phyloP scores from a whole-genome alignment of 2,329 filamentous ascomycete genomes.

The Colletotrichum kahawae region DNA sequence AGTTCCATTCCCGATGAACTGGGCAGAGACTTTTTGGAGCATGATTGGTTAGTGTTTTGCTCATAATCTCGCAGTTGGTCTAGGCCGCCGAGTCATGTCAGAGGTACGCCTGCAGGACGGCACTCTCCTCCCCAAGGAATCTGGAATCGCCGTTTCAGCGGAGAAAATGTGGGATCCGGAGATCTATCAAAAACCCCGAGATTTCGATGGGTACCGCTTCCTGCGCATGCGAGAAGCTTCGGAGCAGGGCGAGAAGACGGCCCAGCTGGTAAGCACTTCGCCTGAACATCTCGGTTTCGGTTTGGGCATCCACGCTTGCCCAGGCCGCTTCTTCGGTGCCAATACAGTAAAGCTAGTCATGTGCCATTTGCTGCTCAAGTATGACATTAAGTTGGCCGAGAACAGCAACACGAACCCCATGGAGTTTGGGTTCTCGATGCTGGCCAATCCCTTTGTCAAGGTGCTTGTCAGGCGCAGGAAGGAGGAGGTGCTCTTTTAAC shows the following conservation, averaged over 20 bases:
- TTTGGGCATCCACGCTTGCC: constrained; percentile 45
- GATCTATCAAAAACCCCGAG: constrained; percentile 27
- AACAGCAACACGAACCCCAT: neutral
- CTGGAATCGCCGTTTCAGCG: constrained; percentile 22
- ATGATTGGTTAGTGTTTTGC: neutral
- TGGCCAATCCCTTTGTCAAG: neutral
- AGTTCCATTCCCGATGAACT: neutral
- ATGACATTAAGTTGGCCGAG: constrained; percentile 25
- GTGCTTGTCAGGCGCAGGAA: neutral
- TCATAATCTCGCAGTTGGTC: neutral
- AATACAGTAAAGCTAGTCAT: constrained; percentile 43
- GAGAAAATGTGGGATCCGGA: constrained; percentile 26
- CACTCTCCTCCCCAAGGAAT: constrained; percentile 27
- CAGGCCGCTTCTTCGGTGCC: constrained; percentile 46
- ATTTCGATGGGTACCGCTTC: constrained; percentile 34
- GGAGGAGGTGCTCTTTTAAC: neutral
- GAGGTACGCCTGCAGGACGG: constrained; percentile 22
- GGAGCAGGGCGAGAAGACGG: constrained; percentile 26
- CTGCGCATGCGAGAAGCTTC: constrained; percentile 27
- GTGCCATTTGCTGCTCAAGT: constrained; percentile 32
- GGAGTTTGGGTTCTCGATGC: constrained; percentile 9
- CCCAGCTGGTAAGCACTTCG: constrained; percentile 38
- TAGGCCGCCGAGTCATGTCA: neutral
- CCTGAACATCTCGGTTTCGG: constrained; percentile 41
- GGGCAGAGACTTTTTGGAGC: neutral